Evolutionary conservation across 495 filamentous ascomycete genomes (phyloP).

Genomic region (Tuber indicum): DNA sequence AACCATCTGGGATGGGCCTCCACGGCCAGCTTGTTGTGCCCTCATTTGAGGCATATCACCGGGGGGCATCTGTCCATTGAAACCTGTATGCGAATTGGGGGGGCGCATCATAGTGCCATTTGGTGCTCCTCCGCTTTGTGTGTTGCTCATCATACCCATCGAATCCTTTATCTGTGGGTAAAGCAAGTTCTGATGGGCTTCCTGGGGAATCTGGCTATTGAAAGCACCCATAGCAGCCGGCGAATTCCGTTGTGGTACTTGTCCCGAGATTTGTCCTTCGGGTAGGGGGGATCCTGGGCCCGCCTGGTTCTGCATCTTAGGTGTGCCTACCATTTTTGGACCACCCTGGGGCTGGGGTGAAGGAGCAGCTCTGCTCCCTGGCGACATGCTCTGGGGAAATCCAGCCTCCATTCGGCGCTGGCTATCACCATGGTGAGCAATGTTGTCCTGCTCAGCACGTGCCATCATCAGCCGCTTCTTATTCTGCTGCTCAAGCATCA

Average conservation of each 20-base stretch:
- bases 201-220: slow-evolving; percentile 54
- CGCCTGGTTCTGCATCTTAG: slow-evolving; percentile 67
- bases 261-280: slow-evolving; percentile 55
- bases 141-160: slow-evolving; percentile 52
- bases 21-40: slow-evolving; percentile 47
- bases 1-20: slow-evolving; percentile 8
- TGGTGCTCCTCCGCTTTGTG: slow-evolving; percentile 53
- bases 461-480: slow-evolving; percentile 97
- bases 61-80: slow-evolving; percentile 60
- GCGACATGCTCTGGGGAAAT: slow-evolving; percentile 65
- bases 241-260: slow-evolving; percentile 65
- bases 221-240: slow-evolving; percentile 60
- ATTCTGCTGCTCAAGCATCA: slow-evolving; percentile 97
- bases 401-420: slow-evolving; percentile 50
- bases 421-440: slow-evolving; percentile 51
- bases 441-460: slow-evolving; percentile 85
- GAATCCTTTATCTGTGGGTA: slow-evolving; percentile 52
- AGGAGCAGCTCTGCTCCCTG: slow-evolving; percentile 70
- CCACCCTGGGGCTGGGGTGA: slow-evolving; percentile 89
- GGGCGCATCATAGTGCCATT: slow-evolving; percentile 67
- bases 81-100: slow-evolving; percentile 78
- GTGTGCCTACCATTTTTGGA: slow-evolving; percentile 57
- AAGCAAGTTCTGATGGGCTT: slow-evolving; percentile 62
- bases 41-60: slow-evolving; percentile 45
- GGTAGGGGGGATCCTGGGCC: slow-evolving; percentile 78